Evolutionary conservation across 352 stramenopile genomes (phyloP).

Genomic region (Phytophthora hibernalis): DNA sequence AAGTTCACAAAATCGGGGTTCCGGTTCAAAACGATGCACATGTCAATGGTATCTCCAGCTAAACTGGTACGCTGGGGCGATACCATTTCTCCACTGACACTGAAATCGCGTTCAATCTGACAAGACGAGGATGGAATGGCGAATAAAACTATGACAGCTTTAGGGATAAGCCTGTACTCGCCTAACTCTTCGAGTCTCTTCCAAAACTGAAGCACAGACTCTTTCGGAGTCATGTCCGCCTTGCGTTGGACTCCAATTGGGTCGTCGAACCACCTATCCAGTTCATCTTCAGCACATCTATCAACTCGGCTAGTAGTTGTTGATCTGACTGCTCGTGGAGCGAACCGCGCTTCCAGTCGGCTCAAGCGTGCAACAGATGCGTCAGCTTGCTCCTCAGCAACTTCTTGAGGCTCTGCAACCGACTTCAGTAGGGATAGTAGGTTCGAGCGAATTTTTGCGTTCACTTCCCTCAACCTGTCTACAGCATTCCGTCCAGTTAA

Average conservation of each 20-base stretch:
- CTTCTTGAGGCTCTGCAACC: too few species aligned
- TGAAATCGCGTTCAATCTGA: constrained; percentile 30
- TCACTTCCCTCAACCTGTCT: constrained; percentile 11
- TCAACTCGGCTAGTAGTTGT: background rate
- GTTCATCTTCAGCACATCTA: constrained; percentile 16
- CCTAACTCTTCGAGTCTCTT: constrained; percentile 2
- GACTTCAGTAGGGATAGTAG: too few species aligned
- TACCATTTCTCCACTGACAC: constrained; percentile 23
- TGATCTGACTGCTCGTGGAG: background rate
- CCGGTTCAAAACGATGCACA: constrained; percentile 14
- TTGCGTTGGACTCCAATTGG: constrained; percentile 5
- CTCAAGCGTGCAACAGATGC: background rate
- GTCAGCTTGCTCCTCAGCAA: too few species aligned
- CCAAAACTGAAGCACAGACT: constrained; percentile 23
- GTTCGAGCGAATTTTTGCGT: constrained; percentile 15
- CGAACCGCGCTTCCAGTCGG: constrained; percentile 6
- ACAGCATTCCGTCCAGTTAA: constrained; percentile 4
- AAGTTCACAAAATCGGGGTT: too few species aligned
- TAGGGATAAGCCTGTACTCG: constrained; percentile 22
- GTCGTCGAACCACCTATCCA: constrained; percentile 15
- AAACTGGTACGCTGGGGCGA: constrained; percentile 12
- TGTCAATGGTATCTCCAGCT: constrained; percentile 2
- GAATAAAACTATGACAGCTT: constrained; percentile 18
- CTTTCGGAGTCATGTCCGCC: constrained; percentile 4
- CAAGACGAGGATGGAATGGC: too few species aligned